Conservation (phyloP, 768 basidiomycete genomes). For the Amanita brunnescens region DNA sequence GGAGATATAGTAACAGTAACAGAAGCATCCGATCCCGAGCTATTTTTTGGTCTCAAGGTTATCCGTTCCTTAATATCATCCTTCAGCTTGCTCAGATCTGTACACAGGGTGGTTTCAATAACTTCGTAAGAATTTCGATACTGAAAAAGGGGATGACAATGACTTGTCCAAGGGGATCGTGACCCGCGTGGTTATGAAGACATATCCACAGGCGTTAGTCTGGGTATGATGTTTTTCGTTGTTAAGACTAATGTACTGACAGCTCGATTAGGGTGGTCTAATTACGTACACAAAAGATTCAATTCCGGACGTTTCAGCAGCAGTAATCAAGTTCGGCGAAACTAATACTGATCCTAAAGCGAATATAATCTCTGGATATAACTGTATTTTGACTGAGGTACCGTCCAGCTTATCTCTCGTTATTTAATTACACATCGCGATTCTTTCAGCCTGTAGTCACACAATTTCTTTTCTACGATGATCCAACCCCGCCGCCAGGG, state of each 20-base stretch:
- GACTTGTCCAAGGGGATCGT: conserved; percentile 38
- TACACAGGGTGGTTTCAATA: conserved; percentile 50
- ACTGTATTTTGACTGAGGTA: neutral
- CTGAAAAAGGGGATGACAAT: neutral
- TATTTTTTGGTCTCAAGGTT: conserved; percentile 37
- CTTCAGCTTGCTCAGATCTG: neutral
- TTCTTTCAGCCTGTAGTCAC: conserved; percentile 13
- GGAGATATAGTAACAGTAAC: conserved; percentile 34
- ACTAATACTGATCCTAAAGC: conserved; percentile 45
- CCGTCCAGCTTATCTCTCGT: neutral
- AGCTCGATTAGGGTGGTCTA: conserved; percentile 35
- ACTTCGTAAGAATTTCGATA: conserved; percentile 29
- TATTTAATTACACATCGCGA: neutral
- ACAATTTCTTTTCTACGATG: conserved; percentile 43
- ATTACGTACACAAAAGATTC: conserved; percentile 23
- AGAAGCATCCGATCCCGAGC: conserved; percentile 21
- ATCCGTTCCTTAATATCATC: neutral
- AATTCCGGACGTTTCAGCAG: conserved; percentile 22
- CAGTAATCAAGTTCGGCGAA: conserved; percentile 31
- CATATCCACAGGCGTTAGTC: conserved; percentile 45
- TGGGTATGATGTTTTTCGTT: conserved; percentile 35
- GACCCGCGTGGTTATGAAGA: conserved; percentile 45
- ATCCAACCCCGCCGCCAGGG: conserved; percentile 31
- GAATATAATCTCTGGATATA: neutral
- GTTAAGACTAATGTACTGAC: neutral